A percentile compares a stretch with the other conserved stretches of the same genome.
Evolutionary conservation across 2,329 filamentous ascomycete genomes (phyloP).

Genomic region (Xylaria sp.): DNA sequence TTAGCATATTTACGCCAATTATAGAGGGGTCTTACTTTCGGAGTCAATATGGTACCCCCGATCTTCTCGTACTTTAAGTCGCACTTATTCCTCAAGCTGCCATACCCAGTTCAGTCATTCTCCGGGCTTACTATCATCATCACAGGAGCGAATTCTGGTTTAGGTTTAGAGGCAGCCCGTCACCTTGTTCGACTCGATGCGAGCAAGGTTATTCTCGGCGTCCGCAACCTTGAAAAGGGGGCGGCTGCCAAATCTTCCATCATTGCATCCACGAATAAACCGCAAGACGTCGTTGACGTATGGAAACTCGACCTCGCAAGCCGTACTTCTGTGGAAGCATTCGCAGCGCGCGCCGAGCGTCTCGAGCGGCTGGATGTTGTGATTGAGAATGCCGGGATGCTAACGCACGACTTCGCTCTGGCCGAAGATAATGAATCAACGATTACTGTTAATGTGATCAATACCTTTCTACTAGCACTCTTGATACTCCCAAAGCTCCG

Average conservation of each 20-base stretch:
- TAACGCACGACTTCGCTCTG: neutral
- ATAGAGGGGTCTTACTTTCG: too few relatives aligned
- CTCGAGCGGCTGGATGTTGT: conserved; percentile 57
- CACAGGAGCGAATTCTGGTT: conserved; percentile 57
- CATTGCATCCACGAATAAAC: conserved; percentile 42
- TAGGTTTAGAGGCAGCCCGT: conserved; percentile 57
- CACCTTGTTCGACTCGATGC: conserved; percentile 56
- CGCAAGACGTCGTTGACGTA: conserved; percentile 51
- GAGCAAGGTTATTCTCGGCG: conserved; percentile 56
- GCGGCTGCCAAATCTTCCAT: conserved; percentile 55
- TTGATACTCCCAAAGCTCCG: conserved; percentile 56
- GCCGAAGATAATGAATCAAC: neutral
- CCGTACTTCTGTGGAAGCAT: conserved; percentile 53
- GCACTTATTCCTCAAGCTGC: conserved; percentile 10
- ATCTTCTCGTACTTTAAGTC: conserved; percentile 6
- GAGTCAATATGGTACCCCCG: conserved; percentile 6
- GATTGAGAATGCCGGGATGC: conserved; percentile 55
- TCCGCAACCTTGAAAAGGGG: conserved; percentile 55
- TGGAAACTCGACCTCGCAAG: conserved; percentile 58
- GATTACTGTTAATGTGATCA: conserved; percentile 43
- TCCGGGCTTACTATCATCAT: conserved; percentile 49
- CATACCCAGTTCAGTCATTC: neutral
- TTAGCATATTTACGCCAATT: too few relatives aligned
- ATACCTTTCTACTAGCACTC: conserved; percentile 56
- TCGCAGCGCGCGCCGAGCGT: conserved; percentile 48